Conservation (phyloP, 192 early-diverging fungal species). For the Backusella macrospora region DNA sequence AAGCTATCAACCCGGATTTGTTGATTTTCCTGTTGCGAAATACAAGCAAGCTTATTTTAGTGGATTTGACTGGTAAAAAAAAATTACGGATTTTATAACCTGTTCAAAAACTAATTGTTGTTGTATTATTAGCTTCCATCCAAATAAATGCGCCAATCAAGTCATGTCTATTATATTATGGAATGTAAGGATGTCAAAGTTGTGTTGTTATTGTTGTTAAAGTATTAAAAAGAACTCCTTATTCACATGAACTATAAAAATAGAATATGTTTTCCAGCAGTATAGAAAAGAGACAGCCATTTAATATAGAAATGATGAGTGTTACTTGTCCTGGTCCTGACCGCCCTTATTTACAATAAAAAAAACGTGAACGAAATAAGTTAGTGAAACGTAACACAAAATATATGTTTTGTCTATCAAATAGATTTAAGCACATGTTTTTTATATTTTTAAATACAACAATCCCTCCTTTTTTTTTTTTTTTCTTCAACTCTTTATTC, state of each 20-base stretch:
- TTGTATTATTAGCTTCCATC: constrained; percentile 49
- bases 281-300: constrained; percentile 36
- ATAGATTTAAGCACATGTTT: constrained; percentile 7
- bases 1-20: constrained; percentile 49
- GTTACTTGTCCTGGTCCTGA: constrained; percentile 47
- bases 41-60: constrained; percentile 56
- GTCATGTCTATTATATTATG: constrained; percentile 55
- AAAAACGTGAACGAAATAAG: constrained; percentile 15
- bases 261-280: constrained; percentile 53
- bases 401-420: constrained; percentile 1
- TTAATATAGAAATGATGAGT: constrained; percentile 38
- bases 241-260: neutral
- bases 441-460: neutral
- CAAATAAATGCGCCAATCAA: constrained; percentile 59
- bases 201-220: neutral
- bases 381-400: neutral
- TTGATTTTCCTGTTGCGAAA: constrained; percentile 44
- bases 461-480: neutral
- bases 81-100: neutral
- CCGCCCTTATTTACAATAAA: constrained; percentile 38
- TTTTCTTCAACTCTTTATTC: neutral
- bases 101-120: neutral
- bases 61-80: constrained; percentile 52
- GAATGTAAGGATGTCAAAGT: constrained; percentile 45
- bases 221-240: neutral